These are phyloP conservation scores for Xylaria sp. DNA, from an alignment of 2,329 filamentous ascomycete species.

Conservation along the genomic window DNA sequence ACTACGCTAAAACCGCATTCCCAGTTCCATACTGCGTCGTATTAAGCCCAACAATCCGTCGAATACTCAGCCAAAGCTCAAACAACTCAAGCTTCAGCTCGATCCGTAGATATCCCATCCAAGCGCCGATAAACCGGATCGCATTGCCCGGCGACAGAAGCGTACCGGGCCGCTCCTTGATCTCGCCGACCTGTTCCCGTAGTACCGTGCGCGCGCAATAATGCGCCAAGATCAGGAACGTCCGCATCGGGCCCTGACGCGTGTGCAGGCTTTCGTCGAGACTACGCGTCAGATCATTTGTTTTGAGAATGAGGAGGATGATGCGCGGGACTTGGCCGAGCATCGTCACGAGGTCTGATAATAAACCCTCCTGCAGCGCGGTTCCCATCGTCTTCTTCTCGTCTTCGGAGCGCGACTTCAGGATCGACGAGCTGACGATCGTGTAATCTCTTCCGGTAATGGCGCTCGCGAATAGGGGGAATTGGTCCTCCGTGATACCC, in stretches of 20 bases:
- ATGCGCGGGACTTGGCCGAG: constrained; percentile 85
- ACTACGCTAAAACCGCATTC: neutral
- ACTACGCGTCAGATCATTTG: constrained; percentile 90
- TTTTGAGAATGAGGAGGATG: constrained; percentile 93
- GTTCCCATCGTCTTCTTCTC: constrained; percentile 86
- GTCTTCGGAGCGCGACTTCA: constrained; percentile 56
- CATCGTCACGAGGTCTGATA: constrained; percentile 82
- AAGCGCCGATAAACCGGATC: constrained; percentile 49
- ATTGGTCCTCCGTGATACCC: constrained; percentile 81
- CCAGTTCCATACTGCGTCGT: constrained; percentile 14
- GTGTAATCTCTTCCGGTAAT: constrained; percentile 92
- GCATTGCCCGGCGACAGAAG: constrained; percentile 55
- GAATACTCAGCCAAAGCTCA: constrained; percentile 55
- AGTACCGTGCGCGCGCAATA: constrained; percentile 65
- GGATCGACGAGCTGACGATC: constrained; percentile 59
- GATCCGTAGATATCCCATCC: constrained; percentile 53
- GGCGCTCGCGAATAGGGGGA: constrained; percentile 89
- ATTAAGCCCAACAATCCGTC: constrained; percentile 41
- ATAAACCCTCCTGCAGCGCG: constrained; percentile 78
- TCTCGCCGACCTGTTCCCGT: constrained; percentile 56
- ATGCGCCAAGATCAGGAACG: constrained; percentile 62
- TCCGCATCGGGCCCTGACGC: constrained; percentile 57
- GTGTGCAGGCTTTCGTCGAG: constrained; percentile 88
- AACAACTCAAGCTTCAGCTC: constrained; percentile 59
- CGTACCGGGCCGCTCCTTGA: constrained; percentile 45